phyloP scores from a whole-genome alignment of 495 filamentous ascomycete species.

The Lophium mytilinum region DNA sequence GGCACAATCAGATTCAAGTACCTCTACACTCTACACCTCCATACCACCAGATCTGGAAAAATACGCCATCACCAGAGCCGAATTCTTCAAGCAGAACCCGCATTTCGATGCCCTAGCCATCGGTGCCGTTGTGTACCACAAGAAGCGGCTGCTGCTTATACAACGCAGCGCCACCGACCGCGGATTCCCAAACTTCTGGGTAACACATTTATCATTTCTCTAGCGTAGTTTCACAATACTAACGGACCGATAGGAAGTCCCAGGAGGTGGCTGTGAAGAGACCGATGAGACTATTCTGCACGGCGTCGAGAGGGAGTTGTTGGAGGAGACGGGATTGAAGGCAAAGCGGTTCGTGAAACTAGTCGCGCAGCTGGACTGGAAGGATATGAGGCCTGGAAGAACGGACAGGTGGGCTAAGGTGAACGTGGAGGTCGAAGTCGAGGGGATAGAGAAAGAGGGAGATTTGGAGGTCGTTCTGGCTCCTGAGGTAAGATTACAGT shows the following conservation, averaged over 20 bases:
- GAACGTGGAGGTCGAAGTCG: constrained; percentile 31
- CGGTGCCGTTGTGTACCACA: constrained; percentile 27
- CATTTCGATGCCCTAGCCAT: constrained; percentile 4
- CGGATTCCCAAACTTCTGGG: constrained; percentile 34
- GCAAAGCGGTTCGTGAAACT: constrained; percentile 39
- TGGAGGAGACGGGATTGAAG: constrained; percentile 52
- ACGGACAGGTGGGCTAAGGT: constrained; percentile 34
- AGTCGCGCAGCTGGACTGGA: constrained; percentile 33
- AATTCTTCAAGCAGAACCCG: constrained; percentile 12
- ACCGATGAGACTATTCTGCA: constrained; percentile 47
- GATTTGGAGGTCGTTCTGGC: constrained; percentile 13
- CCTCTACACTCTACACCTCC: no score
- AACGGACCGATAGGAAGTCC: constrained; percentile 45
- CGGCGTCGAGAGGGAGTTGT: constrained; percentile 46
- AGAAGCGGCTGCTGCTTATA: constrained; percentile 42
- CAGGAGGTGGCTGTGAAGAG: constrained; percentile 46
- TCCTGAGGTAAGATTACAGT: constrained; percentile 1
- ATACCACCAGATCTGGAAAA: constrained; percentile 5
- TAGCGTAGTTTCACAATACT: background rate
- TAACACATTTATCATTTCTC: background rate
- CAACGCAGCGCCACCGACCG: constrained; percentile 43
- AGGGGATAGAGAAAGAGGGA: background rate
- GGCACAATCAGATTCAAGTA: no score
- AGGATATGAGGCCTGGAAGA: background rate
- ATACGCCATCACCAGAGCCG: constrained; percentile 11